Evolutionary conservation across 139 green algal genomes (phyloP), one percentile per base, ranked within the genome.

Genomic region (Pleodorina starrii): DNA sequence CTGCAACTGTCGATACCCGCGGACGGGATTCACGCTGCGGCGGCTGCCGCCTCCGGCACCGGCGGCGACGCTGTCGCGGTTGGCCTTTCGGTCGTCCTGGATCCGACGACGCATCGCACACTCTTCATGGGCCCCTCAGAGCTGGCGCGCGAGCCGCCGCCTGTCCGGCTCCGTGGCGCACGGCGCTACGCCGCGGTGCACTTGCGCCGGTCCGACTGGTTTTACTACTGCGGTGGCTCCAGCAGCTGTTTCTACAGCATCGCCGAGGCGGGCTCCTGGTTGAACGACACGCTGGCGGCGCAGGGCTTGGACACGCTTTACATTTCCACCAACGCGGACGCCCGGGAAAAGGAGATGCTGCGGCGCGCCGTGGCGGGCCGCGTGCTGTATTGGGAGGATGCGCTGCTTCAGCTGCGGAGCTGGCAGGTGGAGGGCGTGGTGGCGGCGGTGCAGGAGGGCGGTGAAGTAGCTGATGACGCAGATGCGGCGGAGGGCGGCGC

Each of bases 201-300:
- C 54, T 38, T 89, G 51, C 71, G 84, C 19, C 84, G 84, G 36
- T 66, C 38, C 10, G 84, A 89, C 84, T 89, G 84, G 84, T 89
- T 83, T 42, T 89, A 89, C 54, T 89, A 84, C 25, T 89, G 84
- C 84, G 84, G 66, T 0, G 84, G 84, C 36, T 23, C 17, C 27
- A 59, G 72, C 50, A 7, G 48, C 40, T 89, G 84, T 38, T 89
- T 89, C 21, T 75, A 89, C 84, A 76, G 38, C 42, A 83, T 89
- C 6, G 46, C 38, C 4, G 84, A 89, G 72, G 40, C 66, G 7
- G 72, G n/a, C 43, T 36, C 38, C 16, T 89, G 84, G 60, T 27
- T 89, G 11, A 83, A 77, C 29, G 38, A 27, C 0, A 75, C 54
- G 17, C 32, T 89, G 27, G 50, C 27, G 38, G 42, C 6, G 5